Evolutionary conservation across 148 eudicot species (phyloP).

Genomic region (Tetragonia tetragonoides): DNA sequence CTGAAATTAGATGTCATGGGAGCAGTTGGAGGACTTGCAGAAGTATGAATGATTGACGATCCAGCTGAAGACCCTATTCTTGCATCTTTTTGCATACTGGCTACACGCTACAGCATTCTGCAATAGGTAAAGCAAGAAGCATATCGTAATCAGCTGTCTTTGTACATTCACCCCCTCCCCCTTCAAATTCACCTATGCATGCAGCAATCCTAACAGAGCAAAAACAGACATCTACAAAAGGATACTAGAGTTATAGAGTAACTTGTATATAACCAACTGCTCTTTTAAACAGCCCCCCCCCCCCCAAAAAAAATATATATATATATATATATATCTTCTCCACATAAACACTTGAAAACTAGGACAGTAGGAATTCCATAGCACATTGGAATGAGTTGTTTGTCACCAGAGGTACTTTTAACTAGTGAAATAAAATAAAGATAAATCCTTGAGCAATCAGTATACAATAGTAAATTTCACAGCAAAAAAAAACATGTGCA

Average conservation of each 20-base stretch:
- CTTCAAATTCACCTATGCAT: neutral
- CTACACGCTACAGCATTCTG: conserved; percentile 35
- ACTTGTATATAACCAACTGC: neutral
- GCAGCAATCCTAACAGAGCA: neutral
- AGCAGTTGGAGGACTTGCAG: conserved; percentile 35
- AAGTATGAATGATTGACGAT: conserved; percentile 32
- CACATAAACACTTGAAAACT: no score
- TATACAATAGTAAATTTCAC: no score
- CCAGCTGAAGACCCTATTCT: conserved; percentile 28
- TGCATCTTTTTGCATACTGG: conserved; percentile 30
- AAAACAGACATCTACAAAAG: neutral
- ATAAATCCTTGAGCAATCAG: no score
- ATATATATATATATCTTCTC: no score
- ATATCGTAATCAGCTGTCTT: conserved; percentile 2
- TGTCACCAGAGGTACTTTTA: no score
- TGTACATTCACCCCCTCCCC: neutral
- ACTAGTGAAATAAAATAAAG: no score
- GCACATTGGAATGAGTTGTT: no score
- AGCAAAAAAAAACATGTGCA: neutral
- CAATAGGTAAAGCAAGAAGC: conserved; percentile 13
- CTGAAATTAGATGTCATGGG: conserved; percentile 34
- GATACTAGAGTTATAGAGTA: neutral
- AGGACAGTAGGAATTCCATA: no score
- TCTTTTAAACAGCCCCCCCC: no score
- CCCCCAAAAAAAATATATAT: no score